Evolutionary conservation across 805 yeast species (phyloP), one percentile per base, ranked within the genome.

Genomic region (Blastobotrys americana): DNA sequence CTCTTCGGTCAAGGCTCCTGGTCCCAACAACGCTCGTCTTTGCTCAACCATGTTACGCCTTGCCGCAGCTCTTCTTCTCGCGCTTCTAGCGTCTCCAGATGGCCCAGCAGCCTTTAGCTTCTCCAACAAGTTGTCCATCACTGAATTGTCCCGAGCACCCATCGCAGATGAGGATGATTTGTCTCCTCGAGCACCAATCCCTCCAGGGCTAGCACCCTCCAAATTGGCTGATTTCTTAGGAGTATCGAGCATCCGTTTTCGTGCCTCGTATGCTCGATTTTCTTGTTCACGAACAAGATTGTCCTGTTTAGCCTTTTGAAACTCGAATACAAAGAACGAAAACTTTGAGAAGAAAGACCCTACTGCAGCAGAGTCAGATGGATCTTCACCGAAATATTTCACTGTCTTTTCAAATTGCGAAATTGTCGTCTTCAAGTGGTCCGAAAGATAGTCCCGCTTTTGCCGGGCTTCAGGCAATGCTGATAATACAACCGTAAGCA

Each of bases 361-460:
- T 43, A 82, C 74, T 15, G 89, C 76, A 52, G 71, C 69, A 33
- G 74, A 68, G 61, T 90, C 97, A 5, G 61, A 65, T 1, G 84
- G 72, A 60, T 86, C 94, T 64, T 93, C 98, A n/a, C 97, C 97
- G 59, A 85, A 93, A 54, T 76, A 79, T 50, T 73, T 73, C 94
- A 93, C 82, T 50, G 88, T 68, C 27, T 73, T 70, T 43, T 77
- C 77, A 58, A 84, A 84, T 48, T 82, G 86, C 37, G 74, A 68
- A 44, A 80, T 64, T 0, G 90, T 78, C 19, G 77, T 65, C 44
- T 71, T 73, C 22, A 82, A 69, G 52, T 84, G 89, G 43, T 78
- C 77, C 38, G 74, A 73, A 36, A 93, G 64, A 34, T 81, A 66
- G 16, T 77, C 77, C 41, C 79, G 77, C 63, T 85, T 86, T 40